These are phyloP conservation scores for Cyclostephanos invisitatus DNA, from an alignment of 108 stramenopile species.

Conservation along the genomic window DNA sequence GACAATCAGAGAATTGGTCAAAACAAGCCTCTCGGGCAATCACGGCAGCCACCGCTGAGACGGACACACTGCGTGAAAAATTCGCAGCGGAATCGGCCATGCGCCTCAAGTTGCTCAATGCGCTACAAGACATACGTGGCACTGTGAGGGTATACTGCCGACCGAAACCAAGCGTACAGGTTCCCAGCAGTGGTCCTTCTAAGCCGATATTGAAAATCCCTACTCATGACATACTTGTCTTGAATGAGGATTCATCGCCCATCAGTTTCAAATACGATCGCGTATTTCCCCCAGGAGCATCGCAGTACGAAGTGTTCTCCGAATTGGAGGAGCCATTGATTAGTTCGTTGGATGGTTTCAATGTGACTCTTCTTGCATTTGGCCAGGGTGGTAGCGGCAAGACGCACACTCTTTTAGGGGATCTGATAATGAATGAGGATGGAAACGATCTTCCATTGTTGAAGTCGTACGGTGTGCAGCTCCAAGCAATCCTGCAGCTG, in stretches of 20 bases:
- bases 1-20: constrained; percentile 48
- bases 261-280: constrained; percentile 89
- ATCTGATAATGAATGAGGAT: constrained; percentile 24
- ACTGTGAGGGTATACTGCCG: constrained; percentile 82
- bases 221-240: constrained; percentile 67
- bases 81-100: constrained; percentile 74
- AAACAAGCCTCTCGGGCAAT: constrained; percentile 46
- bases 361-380: constrained; percentile 93
- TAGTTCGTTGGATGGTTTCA: constrained; percentile 94
- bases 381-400: constrained; percentile 94
- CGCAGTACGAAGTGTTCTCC: constrained; percentile 85
- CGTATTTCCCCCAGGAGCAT: constrained; percentile 72
- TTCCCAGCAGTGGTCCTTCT: not conserved
- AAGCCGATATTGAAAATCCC: constrained; percentile 51
- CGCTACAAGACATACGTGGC: constrained; percentile 81
- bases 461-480: constrained; percentile 64
- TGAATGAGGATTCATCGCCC: constrained; percentile 61
- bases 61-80: constrained; percentile 60
- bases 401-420: constrained; percentile 91
- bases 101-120: constrained; percentile 70
- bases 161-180: constrained; percentile 35
- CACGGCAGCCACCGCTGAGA: constrained; percentile 48
- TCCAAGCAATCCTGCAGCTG: constrained; percentile 61
- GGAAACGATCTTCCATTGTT: constrained; percentile 35
- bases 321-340: constrained; percentile 89